Conservation (phyloP, 2,329 filamentous ascomycete species). For the Clonostachys solani region DNA sequence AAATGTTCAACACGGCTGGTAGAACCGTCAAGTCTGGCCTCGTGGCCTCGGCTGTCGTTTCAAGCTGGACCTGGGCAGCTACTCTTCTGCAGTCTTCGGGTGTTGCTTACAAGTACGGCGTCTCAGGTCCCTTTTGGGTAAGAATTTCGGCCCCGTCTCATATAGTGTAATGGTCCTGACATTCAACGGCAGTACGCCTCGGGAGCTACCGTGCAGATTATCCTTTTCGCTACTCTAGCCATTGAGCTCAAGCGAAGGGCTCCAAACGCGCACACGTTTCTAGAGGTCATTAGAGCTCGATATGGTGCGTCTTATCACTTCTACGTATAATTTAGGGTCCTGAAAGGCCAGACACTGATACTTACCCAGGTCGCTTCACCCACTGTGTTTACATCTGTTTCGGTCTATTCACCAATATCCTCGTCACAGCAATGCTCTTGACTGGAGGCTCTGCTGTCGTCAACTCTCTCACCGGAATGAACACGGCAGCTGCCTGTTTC, state of each 20-base stretch:
- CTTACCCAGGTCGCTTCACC: no score
- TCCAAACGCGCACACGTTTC: slow-evolving; percentile 75
- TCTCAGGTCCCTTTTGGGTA: slow-evolving; percentile 44
- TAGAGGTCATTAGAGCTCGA: slow-evolving; percentile 72
- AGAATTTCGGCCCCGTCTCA: no score
- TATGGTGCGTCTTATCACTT: slow-evolving; percentile 66
- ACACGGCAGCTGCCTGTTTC: slow-evolving; percentile 72
- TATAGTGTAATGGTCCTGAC: no score
- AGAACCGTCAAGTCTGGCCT: slow-evolving; percentile 80
- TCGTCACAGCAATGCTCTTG: slow-evolving; percentile 79
- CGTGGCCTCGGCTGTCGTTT: slow-evolving; percentile 79
- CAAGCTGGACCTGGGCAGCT: slow-evolving; percentile 83
- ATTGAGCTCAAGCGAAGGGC: slow-evolving; percentile 80
- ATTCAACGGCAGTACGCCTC: slow-evolving; percentile 34
- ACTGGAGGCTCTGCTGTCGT: slow-evolving; percentile 64
- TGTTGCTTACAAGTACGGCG: slow-evolving; percentile 74
- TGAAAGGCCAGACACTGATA: no score
- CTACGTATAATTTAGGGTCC: slow-evolving; percentile 27
- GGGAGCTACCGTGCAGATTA: slow-evolving; percentile 72
- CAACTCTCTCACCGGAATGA: slow-evolving; percentile 17
- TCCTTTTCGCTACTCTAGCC: slow-evolving; percentile 78
- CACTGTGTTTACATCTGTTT: slow-evolving; percentile 60
- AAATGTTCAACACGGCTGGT: slow-evolving; percentile 82
- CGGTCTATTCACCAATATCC: slow-evolving; percentile 73
- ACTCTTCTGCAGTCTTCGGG: slow-evolving; percentile 69